phyloP scores from a whole-genome alignment of 345 rosid genomes.

The Microcos paniculata region DNA sequence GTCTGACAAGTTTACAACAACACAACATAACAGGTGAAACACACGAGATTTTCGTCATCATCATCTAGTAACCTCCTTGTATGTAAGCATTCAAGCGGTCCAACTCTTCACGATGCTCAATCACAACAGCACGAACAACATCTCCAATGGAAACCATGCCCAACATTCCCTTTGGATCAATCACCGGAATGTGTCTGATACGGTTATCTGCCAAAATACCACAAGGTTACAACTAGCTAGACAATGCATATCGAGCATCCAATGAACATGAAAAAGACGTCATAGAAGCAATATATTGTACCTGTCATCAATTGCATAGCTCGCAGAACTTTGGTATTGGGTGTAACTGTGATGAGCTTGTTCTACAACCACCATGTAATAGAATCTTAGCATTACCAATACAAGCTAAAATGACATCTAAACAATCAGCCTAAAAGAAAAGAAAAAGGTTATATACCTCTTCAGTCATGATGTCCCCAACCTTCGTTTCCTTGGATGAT shows the following conservation, averaged over 20 bases:
- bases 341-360: constrained; percentile 91
- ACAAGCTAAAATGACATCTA: not conserved
- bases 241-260: not conserved
- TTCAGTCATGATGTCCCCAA: constrained; percentile 98
- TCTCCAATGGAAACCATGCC: constrained; percentile 99
- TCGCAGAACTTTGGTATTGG: constrained; percentile 85
- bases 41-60: constrained; percentile 26
- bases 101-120: constrained; percentile 88
- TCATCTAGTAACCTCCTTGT: constrained; percentile 87
- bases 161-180: constrained; percentile 70
- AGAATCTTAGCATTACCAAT: not conserved
- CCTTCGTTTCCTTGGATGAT: constrained; percentile 97
- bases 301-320: constrained; percentile 99
- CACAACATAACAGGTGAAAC: not conserved
- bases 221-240: not conserved
- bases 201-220: constrained; percentile 65
- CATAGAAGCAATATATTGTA: constrained; percentile 19
- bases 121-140: constrained; percentile 97
- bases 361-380: constrained; percentile 47
- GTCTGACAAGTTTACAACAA: not conserved
- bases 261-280: not conserved
- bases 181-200: constrained; percentile 94
- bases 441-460: constrained; percentile 51
- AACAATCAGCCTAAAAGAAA: not conserved
- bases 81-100: constrained; percentile 86